Conservation (phyloP, 345 rosid species). For the Bruguiera sexangula region DNA sequence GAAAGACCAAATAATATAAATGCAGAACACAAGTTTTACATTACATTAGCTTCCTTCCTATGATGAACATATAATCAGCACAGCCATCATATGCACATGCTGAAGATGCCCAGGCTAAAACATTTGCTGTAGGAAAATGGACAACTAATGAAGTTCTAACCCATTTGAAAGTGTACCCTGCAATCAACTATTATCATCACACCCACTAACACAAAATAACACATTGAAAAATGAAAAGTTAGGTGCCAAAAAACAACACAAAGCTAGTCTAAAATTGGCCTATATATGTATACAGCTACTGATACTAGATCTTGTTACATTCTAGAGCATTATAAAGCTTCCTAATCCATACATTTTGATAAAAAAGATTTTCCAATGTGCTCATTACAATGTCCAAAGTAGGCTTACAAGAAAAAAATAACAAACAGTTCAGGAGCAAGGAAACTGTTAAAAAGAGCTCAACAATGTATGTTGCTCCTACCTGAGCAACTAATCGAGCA, state of each 20-base stretch:
- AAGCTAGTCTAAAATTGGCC: too few relatives aligned
- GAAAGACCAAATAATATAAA: background rate
- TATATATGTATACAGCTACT: too few relatives aligned
- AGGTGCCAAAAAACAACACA: too few relatives aligned
- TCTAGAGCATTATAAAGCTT: too few relatives aligned
- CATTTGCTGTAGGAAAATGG: background rate
- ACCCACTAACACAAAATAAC: too few relatives aligned
- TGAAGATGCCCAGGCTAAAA: background rate
- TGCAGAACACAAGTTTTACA: background rate
- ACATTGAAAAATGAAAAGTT: too few relatives aligned
- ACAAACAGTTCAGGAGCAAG: background rate
- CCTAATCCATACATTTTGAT: too few relatives aligned
- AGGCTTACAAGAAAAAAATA: background rate
- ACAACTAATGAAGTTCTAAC: background rate
- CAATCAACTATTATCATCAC: background rate
- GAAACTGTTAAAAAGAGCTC: background rate
- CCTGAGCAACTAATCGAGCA: conserved; percentile 86
- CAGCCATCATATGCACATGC: background rate
- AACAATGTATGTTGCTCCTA: conserved; percentile 19
- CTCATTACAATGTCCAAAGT: background rate
- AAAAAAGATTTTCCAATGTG: background rate
- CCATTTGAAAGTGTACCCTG: background rate
- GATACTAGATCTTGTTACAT: too few relatives aligned
- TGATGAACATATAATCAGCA: background rate
- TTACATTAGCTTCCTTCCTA: background rate